These are phyloP conservation scores for Aspergillus persii DNA, from an alignment of 2,329 filamentous ascomycete genomes.

Conservation along the genomic window DNA sequence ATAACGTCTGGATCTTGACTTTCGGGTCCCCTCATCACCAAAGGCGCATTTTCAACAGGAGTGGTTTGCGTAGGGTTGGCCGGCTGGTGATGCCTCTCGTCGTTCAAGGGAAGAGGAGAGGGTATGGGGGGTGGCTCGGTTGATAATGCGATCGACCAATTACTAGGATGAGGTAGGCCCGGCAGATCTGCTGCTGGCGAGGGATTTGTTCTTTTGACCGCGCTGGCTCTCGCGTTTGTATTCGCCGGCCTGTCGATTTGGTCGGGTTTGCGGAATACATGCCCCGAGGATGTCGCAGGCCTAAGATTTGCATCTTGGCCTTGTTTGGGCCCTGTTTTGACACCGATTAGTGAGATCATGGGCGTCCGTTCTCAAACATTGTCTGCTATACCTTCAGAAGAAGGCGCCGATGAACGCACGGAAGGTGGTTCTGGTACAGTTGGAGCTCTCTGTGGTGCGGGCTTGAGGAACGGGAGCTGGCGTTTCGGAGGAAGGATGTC, in stretches of 20 bases:
- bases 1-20: not conserved
- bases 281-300: not conserved
- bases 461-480: slow-evolving; percentile 41
- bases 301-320: not conserved
- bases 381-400: not conserved
- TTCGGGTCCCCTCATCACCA: not conserved
- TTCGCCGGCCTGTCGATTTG: not conserved
- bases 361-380: too few species aligned
- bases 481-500: slow-evolving; percentile 43
- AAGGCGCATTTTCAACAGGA: not conserved
- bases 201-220: not conserved
- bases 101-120: not conserved
- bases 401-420: not conserved
- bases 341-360: too few species aligned
- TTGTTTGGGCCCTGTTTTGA: too few species aligned
- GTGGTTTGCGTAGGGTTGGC: not conserved
- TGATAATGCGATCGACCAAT: not conserved
- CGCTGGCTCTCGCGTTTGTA: not conserved
- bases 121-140: not conserved
- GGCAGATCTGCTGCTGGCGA: not conserved
- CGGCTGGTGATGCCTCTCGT: not conserved
- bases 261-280: not conserved
- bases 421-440: not conserved
- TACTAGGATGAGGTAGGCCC: not conserved
- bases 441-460: slow-evolving; percentile 19